These are phyloP conservation scores for Boletus rufocinnamomeus DNA, from an alignment of 768 basidiomycete species.

Conservation along the genomic window DNA sequence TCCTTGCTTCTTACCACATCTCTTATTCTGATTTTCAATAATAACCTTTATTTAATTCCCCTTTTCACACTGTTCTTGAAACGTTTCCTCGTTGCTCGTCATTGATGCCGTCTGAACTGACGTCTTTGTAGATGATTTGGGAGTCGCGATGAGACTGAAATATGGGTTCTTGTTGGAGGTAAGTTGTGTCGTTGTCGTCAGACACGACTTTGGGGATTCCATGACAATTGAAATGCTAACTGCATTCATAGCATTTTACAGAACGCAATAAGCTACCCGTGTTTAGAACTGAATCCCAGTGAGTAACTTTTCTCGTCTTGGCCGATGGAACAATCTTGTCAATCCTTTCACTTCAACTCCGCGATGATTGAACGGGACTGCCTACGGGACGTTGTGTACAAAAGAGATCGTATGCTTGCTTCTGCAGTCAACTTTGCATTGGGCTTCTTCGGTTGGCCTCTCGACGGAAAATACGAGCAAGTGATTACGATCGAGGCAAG, in stretches of 20 bases:
- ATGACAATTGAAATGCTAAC: constrained; percentile 16
- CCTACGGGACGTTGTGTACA: not conserved
- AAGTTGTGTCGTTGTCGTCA: not conserved
- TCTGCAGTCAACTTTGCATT: constrained; percentile 68
- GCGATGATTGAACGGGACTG: not conserved
- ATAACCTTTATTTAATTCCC: not conserved
- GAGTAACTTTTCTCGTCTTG: constrained; percentile 20
- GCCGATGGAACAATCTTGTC: not conserved
- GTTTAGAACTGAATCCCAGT: constrained; percentile 80
- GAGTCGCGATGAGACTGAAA: constrained; percentile 71
- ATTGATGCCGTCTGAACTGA: not conserved
- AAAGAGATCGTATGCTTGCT: constrained; percentile 70
- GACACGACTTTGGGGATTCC: constrained; percentile 4
- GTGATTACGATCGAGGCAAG: constrained; percentile 70
- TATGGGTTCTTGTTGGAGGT: constrained; percentile 78
- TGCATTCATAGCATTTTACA: constrained; percentile 54
- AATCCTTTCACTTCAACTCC: not conserved
- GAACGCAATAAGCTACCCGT: constrained; percentile 65
- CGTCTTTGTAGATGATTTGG: constrained; percentile 52
- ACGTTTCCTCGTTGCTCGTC: not conserved
- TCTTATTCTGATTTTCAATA: not conserved
- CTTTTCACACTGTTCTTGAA: too few relatives aligned
- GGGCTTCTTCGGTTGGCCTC: constrained; percentile 78
- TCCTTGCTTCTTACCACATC: not conserved
- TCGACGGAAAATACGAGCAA: constrained; percentile 73